phyloP scores from a whole-genome alignment of 2,329 filamentous ascomycete genomes.

The Ophiocordyceps camponoti-floridani region DNA sequence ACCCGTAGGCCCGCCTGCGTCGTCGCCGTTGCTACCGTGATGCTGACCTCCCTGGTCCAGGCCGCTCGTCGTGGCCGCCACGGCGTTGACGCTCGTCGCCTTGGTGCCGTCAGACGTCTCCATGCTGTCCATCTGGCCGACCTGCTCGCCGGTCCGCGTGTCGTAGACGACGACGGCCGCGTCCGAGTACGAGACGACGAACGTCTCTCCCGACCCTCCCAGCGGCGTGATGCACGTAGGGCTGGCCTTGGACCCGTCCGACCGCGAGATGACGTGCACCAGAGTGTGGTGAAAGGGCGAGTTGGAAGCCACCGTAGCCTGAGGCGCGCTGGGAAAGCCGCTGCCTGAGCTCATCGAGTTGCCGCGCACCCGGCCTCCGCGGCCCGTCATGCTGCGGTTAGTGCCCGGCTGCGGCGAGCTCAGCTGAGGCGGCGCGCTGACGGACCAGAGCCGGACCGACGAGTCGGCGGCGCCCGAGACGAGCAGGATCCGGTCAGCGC shows the following conservation, averaged over 20 bases:
- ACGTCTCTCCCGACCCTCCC: conserved; percentile 65
- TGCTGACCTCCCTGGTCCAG: conserved; percentile 50
- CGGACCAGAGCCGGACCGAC: conserved; percentile 81
- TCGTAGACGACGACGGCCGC: conserved; percentile 85
- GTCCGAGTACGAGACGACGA: conserved; percentile 86
- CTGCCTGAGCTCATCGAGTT: conserved; percentile 92
- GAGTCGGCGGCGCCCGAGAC: conserved; percentile 85
- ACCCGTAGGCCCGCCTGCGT: conserved; percentile 58
- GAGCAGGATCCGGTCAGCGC: conserved; percentile 72
- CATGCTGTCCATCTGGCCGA: conserved; percentile 79
- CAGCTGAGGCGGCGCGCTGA: conserved; percentile 75
- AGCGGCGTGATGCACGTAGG: conserved; percentile 88
- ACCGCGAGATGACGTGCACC: conserved; percentile 66
- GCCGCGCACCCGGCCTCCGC: conserved; percentile 60
- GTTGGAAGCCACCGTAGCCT: conserved; percentile 69
- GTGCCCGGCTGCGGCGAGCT: conserved; percentile 59
- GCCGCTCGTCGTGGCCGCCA: conserved; percentile 72
- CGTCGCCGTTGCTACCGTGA: conserved; percentile 34
- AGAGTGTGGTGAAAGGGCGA: conserved; percentile 80
- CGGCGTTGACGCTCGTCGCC: conserved; percentile 69
- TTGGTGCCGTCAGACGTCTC: conserved; percentile 82
- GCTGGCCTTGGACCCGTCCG: conserved; percentile 47
- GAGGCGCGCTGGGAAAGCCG: conserved; percentile 76
- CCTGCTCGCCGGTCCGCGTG: conserved; percentile 76
- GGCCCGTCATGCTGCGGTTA: conserved; percentile 35